Conservation (phyloP, 2,329 filamentous ascomycete genomes). For the Ophioceras dolichostomum region DNA sequence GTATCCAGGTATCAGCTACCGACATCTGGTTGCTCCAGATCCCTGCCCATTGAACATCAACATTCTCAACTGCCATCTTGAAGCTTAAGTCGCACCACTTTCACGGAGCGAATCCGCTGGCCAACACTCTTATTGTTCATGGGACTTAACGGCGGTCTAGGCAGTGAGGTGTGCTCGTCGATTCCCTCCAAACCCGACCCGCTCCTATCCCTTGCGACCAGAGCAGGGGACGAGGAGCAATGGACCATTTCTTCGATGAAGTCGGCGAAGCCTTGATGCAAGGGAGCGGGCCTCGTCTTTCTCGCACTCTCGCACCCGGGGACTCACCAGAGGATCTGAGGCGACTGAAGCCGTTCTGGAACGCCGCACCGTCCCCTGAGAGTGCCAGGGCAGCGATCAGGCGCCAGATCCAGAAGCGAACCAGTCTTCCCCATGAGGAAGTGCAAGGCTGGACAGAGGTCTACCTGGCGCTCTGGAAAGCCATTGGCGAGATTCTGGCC, state of each 20-base stretch:
- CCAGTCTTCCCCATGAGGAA: conserved; percentile 52
- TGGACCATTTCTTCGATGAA: conserved; percentile 63
- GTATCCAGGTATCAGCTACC: too few relatives aligned
- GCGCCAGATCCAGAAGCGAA: conserved; percentile 54
- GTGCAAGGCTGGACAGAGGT: conserved; percentile 76
- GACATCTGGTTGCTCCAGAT: too few relatives aligned
- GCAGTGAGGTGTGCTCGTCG: too few relatives aligned
- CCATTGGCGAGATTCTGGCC: conserved; percentile 58
- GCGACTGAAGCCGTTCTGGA: conserved; percentile 57
- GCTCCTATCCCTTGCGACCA: too few relatives aligned
- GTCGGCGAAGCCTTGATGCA: conserved; percentile 57
- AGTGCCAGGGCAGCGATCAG: conserved; percentile 59
- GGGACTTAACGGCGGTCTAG: too few relatives aligned
- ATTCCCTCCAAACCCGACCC: too few relatives aligned
- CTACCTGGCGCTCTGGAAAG: conserved; percentile 75
- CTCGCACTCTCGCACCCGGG: conserved; percentile 62
- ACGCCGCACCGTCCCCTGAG: conserved; percentile 51
- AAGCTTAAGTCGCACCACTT: too few relatives aligned
- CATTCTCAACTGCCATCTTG: too few relatives aligned
- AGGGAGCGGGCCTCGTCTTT: conserved; percentile 60
- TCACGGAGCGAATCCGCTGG: too few relatives aligned
- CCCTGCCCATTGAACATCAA: too few relatives aligned
- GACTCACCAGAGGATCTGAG: conserved; percentile 48
- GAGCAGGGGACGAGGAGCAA: too few relatives aligned
- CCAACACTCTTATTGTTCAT: too few relatives aligned